Conservation (phyloP, 2,329 filamentous ascomycete genomes). For the Neospermospora avenae region DNA sequence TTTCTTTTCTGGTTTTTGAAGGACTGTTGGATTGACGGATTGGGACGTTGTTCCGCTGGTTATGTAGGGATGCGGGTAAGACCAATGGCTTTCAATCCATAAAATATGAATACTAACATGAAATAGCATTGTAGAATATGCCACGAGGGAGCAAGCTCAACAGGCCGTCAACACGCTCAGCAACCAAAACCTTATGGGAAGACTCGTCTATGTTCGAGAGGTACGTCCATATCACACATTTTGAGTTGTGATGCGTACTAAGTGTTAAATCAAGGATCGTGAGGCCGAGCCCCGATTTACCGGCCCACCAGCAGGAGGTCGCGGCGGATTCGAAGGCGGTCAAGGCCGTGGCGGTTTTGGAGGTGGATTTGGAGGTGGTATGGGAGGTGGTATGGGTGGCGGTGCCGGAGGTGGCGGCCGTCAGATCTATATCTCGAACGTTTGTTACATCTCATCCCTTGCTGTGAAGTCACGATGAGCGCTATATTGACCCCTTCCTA, state of each 20-base stretch:
- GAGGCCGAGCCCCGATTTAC: conserved; percentile 97
- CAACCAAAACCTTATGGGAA: conserved; percentile 98
- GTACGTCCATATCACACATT: conserved; percentile 48
- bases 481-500: conserved; percentile 45
- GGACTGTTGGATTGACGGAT: conserved; percentile 99
- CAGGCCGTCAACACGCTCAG: conserved; percentile 95
- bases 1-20: conserved; percentile 61
- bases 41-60: conserved; percentile 83
- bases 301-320: conserved; percentile 62
- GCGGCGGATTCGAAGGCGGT: conserved; percentile 56
- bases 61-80: conserved; percentile 99
- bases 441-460: conserved; percentile 57
- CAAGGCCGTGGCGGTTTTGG: conserved; percentile 45
- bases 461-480: conserved; percentile 30
- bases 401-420: conserved; percentile 66
- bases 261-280: conserved; percentile 65
- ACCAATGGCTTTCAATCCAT: conserved; percentile 30
- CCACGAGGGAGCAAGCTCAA: conserved; percentile 97
- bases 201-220: conserved; percentile 97
- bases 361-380: conserved; percentile 37
- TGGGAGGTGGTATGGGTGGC: conserved; percentile 55
- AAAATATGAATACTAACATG: conserved; percentile 7
- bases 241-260: neutral
- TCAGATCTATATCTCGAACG: conserved; percentile 97
- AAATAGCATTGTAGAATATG: conserved; percentile 98